phyloP scores from a whole-genome alignment of 2,329 filamentous ascomycete species.

The Pyrenophora graminea region DNA sequence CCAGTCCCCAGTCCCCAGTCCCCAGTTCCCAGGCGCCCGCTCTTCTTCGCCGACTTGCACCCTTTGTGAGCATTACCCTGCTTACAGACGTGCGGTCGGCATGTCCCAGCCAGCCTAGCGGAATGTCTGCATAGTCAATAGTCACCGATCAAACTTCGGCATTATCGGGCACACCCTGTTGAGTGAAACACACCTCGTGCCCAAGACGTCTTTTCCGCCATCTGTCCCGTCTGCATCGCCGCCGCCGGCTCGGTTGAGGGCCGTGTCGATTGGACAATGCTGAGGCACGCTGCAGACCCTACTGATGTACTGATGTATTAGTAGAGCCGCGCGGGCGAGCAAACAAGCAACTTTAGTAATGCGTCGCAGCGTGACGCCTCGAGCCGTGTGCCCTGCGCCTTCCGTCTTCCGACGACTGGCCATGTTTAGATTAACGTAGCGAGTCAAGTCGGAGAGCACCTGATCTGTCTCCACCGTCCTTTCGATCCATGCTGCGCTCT shows the following conservation, averaged over 20 bases:
- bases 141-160: conserved; percentile 17
- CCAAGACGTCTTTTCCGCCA: conserved; percentile 10
- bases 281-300: neutral
- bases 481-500: conserved; percentile 16
- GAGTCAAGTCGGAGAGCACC: conserved; percentile 23
- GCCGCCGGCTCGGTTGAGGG: conserved; percentile 7
- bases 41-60: neutral
- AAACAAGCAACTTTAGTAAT: conserved; percentile 11
- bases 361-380: conserved; percentile 15
- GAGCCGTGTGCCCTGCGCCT: conserved; percentile 8
- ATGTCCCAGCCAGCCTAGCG: conserved; percentile 6
- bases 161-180: conserved; percentile 16
- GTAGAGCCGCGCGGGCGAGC: conserved; percentile 7
- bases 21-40: neutral
- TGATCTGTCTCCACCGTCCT: conserved; percentile 25
- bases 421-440: conserved; percentile 24
- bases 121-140: conserved; percentile 12
- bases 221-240: conserved; percentile 4
- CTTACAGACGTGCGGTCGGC: neutral
- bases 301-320: neutral
- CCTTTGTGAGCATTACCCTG: neutral
- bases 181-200: conserved; percentile 21
- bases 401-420: conserved; percentile 14
- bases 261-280: conserved; percentile 8
- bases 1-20: neutral